Evolutionary conservation across 208 protist genomes (phyloP).

Genomic region (Strigomonas culicis): DNA sequence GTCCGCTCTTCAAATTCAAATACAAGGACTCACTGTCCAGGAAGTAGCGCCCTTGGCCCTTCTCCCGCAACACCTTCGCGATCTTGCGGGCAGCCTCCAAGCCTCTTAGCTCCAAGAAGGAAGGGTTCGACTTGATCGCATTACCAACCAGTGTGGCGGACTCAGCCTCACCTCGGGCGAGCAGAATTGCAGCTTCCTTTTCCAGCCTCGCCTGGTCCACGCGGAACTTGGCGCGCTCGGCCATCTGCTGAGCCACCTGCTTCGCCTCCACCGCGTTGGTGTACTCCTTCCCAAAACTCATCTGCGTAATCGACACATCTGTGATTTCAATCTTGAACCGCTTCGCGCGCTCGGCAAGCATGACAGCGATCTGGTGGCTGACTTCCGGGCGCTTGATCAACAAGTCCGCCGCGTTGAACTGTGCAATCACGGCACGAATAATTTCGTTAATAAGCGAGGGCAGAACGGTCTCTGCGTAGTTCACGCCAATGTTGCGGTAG

Average conservation of each 20-base stretch:
- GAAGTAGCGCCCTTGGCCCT: constrained; percentile 71
- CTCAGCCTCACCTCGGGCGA: constrained; percentile 93
- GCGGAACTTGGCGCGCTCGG: constrained; percentile 93
- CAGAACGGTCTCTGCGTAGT: constrained; percentile 98
- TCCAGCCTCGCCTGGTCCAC: constrained; percentile 95
- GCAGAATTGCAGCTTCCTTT: constrained; percentile 90
- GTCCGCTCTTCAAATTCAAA: too few species aligned
- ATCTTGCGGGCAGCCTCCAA: constrained; percentile 93
- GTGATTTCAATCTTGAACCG: constrained; percentile 98
- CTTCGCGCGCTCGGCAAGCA: constrained; percentile 92
- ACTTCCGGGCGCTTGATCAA: constrained; percentile 96
- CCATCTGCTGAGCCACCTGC: constrained; percentile 96
- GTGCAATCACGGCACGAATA: constrained; percentile 97
- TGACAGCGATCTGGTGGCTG: constrained; percentile 86
- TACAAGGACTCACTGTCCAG: constrained; percentile 82
- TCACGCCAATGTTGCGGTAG: constrained; percentile 93
- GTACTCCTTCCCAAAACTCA: constrained; percentile 96
- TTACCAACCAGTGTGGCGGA: constrained; percentile 88
- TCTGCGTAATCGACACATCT: constrained; percentile 98
- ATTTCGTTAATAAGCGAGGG: constrained; percentile 99
- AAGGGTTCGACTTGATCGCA: constrained; percentile 84
- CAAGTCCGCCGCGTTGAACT: constrained; percentile 98
- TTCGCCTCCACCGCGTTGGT: constrained; percentile 95
- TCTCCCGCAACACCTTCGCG: constrained; percentile 69
- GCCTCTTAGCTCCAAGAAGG: constrained; percentile 91